These are phyloP conservation scores for Peniophora sp. DNA, from an alignment of 1,284 basidiomycete genomes.

Conservation along the genomic window DNA sequence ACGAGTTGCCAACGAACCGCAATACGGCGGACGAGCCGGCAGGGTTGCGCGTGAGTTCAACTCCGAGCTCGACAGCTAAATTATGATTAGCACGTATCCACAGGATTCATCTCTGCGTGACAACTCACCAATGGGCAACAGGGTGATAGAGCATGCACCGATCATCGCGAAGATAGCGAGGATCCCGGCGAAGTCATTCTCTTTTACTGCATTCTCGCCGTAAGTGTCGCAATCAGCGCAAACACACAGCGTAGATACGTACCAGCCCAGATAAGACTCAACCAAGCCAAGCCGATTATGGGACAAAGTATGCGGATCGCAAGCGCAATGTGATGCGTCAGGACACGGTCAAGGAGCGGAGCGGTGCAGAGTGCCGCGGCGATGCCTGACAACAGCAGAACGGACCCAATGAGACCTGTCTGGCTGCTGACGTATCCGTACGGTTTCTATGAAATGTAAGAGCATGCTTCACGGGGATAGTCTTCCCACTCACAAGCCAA, in stretches of 20 bases:
- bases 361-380: slow-evolving; percentile 55
- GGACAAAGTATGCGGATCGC: slow-evolving; percentile 56
- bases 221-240: background rate
- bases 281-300: slow-evolving; percentile 51
- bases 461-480: background rate
- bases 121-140: slow-evolving; percentile 76
- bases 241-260: slow-evolving; percentile 13
- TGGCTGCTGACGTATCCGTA: slow-evolving; percentile 57
- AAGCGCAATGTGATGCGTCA: slow-evolving; percentile 60
- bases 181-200: slow-evolving; percentile 47
- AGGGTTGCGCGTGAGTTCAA: slow-evolving; percentile 70
- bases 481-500: slow-evolving; percentile 43
- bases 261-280: slow-evolving; percentile 75
- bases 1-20: slow-evolving; percentile 58
- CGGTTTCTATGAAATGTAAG: slow-evolving; percentile 43
- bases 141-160: slow-evolving; percentile 53
- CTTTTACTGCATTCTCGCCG: slow-evolving; percentile 36
- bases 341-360: slow-evolving; percentile 70
- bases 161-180: slow-evolving; percentile 62
- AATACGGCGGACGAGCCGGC: slow-evolving; percentile 66
- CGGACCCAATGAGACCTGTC: slow-evolving; percentile 64
- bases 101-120: too few species aligned
- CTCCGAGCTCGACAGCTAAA: slow-evolving; percentile 64
- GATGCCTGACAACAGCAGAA: slow-evolving; percentile 61
- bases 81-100: too few species aligned